Base-by-base conservation (phyloP, 208 protist species). In the Trypanosoma platydactyli region DNA sequence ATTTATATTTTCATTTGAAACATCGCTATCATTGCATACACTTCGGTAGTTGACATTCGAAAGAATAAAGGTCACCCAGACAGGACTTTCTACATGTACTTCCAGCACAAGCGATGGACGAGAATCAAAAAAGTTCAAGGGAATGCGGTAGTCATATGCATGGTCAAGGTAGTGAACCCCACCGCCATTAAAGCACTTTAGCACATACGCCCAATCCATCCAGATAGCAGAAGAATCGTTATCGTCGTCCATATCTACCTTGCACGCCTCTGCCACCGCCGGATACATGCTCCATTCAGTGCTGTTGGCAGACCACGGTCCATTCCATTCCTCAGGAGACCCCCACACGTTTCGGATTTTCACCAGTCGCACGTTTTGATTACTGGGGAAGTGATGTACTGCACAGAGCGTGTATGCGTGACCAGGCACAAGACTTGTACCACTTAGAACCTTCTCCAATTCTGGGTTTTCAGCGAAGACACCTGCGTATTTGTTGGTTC, bases 111-210 rank as follows among this genome's bases (percentile, higher is more conserved):
- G 57, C 4, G 78, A 80, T 1, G 90, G 86, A 1, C 79, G 59
- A 73, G 83, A 79, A 53, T 90, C 77, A 9, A 71, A 33, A 60
- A 94, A 96, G 62, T 75, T 87, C 20, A 90, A 59, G 7, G 85
- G 85, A 35, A 94, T 61, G 42, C 91, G 85, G 45, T 83, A 81
- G 53, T 93, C 88, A 58, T 77, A 76, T 15, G 58, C 51, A 5
- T 20, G 25, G 11, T 71, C 44, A 52, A 62, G 65, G 76, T 89
- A 94, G 56, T 77, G 72, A 29, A 96, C 88, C 4, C 84, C 84
- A 57, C 88, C 91, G 29, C 85, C 86, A 45, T 66, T 77, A 61
- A 94, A 96, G 78, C 85, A 91, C 69, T 81, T 58, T 16, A 94
- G 77, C 20, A 83, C 80, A 48, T 85, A 77, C 44, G 77, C 63